Evolutionary conservation across 345 rosid genomes (phyloP).

Genomic region (Melaleuca quinquenervia): DNA sequence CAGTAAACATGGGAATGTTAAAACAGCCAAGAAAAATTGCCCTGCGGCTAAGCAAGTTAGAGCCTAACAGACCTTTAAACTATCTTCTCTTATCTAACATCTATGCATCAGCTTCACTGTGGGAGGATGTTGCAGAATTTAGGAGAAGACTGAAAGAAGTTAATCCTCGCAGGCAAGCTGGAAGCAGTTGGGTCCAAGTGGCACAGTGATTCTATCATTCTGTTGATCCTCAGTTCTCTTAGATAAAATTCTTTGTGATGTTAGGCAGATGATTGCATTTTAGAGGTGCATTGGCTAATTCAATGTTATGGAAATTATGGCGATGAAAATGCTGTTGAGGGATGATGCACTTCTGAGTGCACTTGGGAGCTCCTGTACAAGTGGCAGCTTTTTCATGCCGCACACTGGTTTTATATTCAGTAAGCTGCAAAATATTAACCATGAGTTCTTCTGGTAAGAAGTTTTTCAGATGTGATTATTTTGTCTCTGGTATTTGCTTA

Average conservation of each 20-base stretch:
- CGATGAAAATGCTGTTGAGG: not conserved
- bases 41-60: not conserved
- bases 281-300: not conserved
- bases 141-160: not conserved
- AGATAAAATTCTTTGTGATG: not conserved
- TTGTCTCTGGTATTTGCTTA: not conserved
- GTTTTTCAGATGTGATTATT: not conserved
- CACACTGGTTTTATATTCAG: not conserved
- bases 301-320: not conserved
- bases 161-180: not conserved
- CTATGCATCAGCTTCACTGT: not conserved
- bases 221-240: not conserved
- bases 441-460: not conserved
- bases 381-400: not conserved
- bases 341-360: not conserved
- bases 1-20: constrained; percentile 2
- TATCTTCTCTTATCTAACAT: constrained; percentile 1
- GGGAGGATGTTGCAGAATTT: not conserved
- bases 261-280: not conserved
- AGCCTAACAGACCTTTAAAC: not conserved
- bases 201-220: not conserved
- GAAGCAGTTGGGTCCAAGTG: not conserved
- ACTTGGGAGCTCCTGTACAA: not conserved
- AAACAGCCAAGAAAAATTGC: not conserved
- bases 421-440: not conserved